Evolutionary conservation across 345 rosid genomes (phyloP), one percentile per base, ranked within the genome.

Genomic region (Camelina sativa): DNA sequence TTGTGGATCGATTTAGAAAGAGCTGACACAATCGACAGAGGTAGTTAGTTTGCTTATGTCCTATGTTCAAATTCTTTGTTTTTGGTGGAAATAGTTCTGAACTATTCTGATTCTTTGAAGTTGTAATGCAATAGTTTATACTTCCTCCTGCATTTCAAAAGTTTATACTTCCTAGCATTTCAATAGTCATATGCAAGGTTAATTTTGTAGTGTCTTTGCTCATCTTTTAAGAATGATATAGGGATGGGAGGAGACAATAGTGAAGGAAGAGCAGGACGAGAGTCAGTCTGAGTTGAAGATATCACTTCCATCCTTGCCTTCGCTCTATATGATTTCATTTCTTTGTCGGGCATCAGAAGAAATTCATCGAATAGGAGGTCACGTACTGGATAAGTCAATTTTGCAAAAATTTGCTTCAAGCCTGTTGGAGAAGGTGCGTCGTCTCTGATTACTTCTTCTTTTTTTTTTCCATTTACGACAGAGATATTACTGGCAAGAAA

Each of bases 181-280:
- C 48, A 11, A 59, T 37, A 10, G 46, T 60, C 62, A 40, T 50
- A 30, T 58, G 72, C 62, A 48, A 46, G 62, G 30, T 59, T 74
- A 53, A 19, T 30, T 38, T 69, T 43, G 20, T 25, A 52, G 57
- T 64, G 71, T 65, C 51, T 63, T 38, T 53, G 48, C 69, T 74
- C 62, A 76, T 80, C 76, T 72, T 73, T 67, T 71, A 63, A 60
- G 66, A 62, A 72, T 84, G 75, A 69, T 65, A 41, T 84, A 92
- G 98, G 99, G 99, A 35, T 96, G 99, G 99, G 99, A 92, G 70
- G 98, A 92, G 85, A 90, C 90, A 32, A 80, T 91, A 55, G 87
- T 96, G 75, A 89, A 88, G 82, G 91, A 89, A 84, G 97, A 86
- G 68, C 91, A 87, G 77, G 89, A 80, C 43, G 90, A 83, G 75